A percentile compares a stretch with the other conserved stretches of the same genome.
These are phyloP conservation scores for Aspergillus flavus DNA, from an alignment of 2,329 filamentous ascomycete species.

Conservation along the genomic window DNA sequence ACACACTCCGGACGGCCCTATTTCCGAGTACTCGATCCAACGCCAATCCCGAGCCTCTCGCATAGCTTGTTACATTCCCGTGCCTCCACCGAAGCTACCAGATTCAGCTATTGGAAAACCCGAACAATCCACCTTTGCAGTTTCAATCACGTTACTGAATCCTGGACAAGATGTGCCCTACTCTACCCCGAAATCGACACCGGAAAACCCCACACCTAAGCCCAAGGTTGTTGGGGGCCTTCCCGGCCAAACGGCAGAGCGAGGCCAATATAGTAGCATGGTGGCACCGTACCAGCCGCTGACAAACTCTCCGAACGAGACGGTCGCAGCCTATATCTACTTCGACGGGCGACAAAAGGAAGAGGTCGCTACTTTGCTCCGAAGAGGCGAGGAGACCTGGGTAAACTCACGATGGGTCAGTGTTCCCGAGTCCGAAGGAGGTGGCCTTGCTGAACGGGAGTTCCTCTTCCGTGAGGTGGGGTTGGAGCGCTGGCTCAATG, in stretches of 20 bases:
- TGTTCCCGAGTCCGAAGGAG: conserved; percentile 85
- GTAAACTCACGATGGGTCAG: conserved; percentile 98
- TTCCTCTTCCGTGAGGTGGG: conserved; percentile 97
- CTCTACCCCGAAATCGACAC: conserved; percentile 79
- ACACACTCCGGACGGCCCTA: conserved; percentile 76
- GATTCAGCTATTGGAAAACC: conserved; percentile 71
- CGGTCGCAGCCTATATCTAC: conserved; percentile 97
- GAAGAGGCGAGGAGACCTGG: conserved; percentile 96
- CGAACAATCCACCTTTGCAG: conserved; percentile 94
- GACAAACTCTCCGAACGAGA: conserved; percentile 92
- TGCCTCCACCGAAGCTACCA: conserved; percentile 81
- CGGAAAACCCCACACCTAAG: conserved; percentile 76
- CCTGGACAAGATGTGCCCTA: conserved; percentile 88
- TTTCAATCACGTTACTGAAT: conserved; percentile 94
- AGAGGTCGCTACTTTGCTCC: conserved; percentile 89
- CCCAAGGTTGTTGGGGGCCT: conserved; percentile 78
- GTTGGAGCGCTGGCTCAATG: conserved; percentile 93
- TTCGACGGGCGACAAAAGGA: conserved; percentile 95
- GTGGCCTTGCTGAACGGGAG: conserved; percentile 91
- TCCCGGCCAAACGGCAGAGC: conserved; percentile 55
- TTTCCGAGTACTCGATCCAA: conserved; percentile 92
- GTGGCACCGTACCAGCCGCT: conserved; percentile 87
- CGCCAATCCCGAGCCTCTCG: conserved; percentile 87
- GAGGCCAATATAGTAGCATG: conserved; percentile 57
- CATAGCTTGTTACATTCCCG: conserved; percentile 96